A percentile compares a stretch with the other conserved stretches of the same genome.
phyloP scores from a whole-genome alignment of 345 rosid species.

The Noccaea caerulescens region DNA sequence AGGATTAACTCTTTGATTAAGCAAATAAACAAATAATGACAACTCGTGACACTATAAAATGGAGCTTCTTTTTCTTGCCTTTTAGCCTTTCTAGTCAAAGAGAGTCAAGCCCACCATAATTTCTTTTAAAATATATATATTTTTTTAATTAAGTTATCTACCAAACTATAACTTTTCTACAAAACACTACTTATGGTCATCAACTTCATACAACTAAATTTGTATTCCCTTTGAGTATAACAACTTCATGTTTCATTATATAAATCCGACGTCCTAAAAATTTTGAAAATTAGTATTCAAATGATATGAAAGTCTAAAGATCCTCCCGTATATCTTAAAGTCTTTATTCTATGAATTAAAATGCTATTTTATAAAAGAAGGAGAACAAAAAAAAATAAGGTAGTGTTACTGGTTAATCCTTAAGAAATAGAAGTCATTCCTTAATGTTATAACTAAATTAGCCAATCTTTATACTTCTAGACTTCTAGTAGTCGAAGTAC shows the following conservation, averaged over 20 bases:
- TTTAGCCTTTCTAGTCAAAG: slow-evolving; percentile 28
- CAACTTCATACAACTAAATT: background rate
- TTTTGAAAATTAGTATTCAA: background rate
- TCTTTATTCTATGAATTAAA: too few species aligned
- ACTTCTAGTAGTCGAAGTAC: background rate
- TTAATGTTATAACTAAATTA: background rate
- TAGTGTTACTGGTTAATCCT: background rate
- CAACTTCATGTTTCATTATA: background rate
- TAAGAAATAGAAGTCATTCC: too few species aligned
- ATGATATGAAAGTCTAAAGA: too few species aligned
- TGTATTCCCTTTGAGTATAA: background rate
- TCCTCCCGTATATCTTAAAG: too few species aligned
- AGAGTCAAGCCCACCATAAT: slow-evolving; percentile 19
- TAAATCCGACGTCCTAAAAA: background rate
- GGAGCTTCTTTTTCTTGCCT: slow-evolving; percentile 12
- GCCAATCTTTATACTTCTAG: background rate
- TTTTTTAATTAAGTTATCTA: background rate
- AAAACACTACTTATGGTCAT: background rate
- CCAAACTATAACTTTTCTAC: background rate
- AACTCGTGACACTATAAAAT: background rate
- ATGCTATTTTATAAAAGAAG: too few species aligned
- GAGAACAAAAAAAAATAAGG: too few species aligned
- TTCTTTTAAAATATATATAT: background rate
- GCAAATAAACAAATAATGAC: slow-evolving; percentile 1
- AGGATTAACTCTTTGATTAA: slow-evolving; percentile 5